A percentile compares a stretch with the other conserved stretches of the same genome.
Conservation (phyloP, 192 early-diverging fungal genomes). For the Mortierella antarctica region DNA sequence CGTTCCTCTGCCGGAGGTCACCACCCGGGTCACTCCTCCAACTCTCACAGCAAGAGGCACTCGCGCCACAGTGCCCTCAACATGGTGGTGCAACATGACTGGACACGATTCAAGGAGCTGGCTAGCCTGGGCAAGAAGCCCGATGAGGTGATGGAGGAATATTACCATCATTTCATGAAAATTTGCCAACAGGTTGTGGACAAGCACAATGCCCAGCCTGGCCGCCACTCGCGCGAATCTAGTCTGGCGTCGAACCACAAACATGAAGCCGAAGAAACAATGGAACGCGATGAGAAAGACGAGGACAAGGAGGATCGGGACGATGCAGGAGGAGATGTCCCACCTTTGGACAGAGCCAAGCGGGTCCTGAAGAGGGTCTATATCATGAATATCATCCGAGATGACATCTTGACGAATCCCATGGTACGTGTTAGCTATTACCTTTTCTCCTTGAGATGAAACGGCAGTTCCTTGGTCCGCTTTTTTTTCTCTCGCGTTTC, state of each 20-base stretch:
- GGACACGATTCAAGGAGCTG: slow-evolving; percentile 78
- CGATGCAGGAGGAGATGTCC: slow-evolving; percentile 58
- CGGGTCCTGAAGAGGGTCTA: slow-evolving; percentile 75
- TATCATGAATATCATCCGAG: slow-evolving; percentile 74
- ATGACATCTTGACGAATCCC: slow-evolving; percentile 67
- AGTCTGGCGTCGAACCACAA: slow-evolving; percentile 30
- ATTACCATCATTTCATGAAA: slow-evolving; percentile 67
- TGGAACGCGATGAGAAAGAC: slow-evolving; percentile 45
- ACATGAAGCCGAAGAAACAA: slow-evolving; percentile 20
- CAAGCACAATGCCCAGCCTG: slow-evolving; percentile 33
- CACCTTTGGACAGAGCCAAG: slow-evolving; percentile 76
- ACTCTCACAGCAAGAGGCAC: slow-evolving; percentile 5
- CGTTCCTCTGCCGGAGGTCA: slow-evolving; percentile 1
- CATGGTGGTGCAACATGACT: slow-evolving; percentile 70
- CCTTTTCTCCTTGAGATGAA: too few species aligned
- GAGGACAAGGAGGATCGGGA: slow-evolving; percentile 57
- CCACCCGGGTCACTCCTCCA: slow-evolving; percentile 13
- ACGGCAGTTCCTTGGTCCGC: background rate
- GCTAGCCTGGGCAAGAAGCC: slow-evolving; percentile 72
- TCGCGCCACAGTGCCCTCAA: background rate
- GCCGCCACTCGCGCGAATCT: slow-evolving; percentile 35
- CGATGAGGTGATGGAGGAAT: slow-evolving; percentile 73
- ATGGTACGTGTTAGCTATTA: slow-evolving; percentile 4
- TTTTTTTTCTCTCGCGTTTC: background rate
- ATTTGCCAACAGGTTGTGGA: slow-evolving; percentile 71